Evolutionary conservation across 2,329 filamentous ascomycete species (phyloP).

Genomic region (Ascochyta rabiei): DNA sequence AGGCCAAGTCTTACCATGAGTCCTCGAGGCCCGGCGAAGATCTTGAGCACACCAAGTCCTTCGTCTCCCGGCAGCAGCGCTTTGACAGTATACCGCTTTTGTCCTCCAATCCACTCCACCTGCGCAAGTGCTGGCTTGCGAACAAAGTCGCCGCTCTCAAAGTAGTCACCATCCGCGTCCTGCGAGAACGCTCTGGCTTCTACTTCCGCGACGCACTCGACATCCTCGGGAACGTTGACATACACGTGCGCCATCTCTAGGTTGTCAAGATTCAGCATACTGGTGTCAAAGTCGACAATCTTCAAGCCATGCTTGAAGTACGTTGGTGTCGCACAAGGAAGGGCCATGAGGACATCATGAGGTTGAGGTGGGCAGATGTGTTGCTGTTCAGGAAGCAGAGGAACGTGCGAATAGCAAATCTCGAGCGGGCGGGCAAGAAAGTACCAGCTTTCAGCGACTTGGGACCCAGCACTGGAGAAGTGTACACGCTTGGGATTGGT

Average conservation of each 20-base stretch:
- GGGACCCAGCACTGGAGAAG: conserved; percentile 75
- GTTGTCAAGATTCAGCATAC: conserved; percentile 81
- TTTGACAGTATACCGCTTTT: conserved; percentile 93
- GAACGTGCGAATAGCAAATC: conserved; percentile 94
- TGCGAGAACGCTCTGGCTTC: conserved; percentile 80
- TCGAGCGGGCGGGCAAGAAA: conserved; percentile 90
- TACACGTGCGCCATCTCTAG: conserved; percentile 92
- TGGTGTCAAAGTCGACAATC: conserved; percentile 90
- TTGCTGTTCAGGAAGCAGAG: conserved; percentile 84
- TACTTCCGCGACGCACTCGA: conserved; percentile 91
- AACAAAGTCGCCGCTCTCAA: conserved; percentile 87
- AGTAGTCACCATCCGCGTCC: conserved; percentile 88
- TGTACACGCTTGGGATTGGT: conserved; percentile 80
- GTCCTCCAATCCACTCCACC: conserved; percentile 84
- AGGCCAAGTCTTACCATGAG: conserved; percentile 67
- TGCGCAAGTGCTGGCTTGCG: conserved; percentile 88
- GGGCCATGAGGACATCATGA: conserved; percentile 81
- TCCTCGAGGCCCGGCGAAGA: conserved; percentile 92
- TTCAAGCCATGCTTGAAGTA: conserved; percentile 84
- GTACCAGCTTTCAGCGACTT: conserved; percentile 84
- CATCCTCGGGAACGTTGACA: conserved; percentile 83
- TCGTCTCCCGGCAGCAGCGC: conserved; percentile 90
- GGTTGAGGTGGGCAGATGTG: conserved; percentile 89
- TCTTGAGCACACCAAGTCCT: conserved; percentile 82
- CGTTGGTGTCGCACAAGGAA: conserved; percentile 83